Conservation (phyloP, 305 asterid species). For the Fraxinus sp. region DNA sequence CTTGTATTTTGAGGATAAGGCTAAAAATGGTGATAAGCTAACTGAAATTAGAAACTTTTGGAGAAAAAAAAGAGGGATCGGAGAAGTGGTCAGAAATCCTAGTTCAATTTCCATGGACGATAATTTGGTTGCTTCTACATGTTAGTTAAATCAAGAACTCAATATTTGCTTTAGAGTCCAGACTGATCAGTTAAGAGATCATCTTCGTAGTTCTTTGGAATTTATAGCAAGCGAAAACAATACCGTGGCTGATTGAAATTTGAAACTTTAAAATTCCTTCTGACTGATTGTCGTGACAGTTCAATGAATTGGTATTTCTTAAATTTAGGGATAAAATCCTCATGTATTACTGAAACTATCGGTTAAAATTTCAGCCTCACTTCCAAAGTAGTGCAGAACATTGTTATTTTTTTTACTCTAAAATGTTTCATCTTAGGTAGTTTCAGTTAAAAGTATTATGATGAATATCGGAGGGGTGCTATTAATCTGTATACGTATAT, state of each 20-base stretch:
- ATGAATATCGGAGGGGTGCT: neutral
- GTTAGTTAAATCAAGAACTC: neutral
- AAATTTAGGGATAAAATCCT: neutral
- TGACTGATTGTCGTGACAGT: neutral
- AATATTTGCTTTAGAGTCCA: neutral
- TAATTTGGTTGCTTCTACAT: neutral
- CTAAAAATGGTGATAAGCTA: neutral
- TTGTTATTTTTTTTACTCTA: neutral
- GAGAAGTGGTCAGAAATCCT: neutral
- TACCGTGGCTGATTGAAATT: neutral
- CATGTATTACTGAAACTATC: neutral
- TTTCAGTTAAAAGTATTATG: neutral
- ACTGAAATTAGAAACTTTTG: neutral
- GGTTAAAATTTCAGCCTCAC: neutral
- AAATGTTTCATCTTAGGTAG: neutral
- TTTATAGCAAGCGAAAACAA: neutral
- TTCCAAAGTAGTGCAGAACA: neutral
- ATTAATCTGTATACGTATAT: neutral
- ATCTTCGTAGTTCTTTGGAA: neutral
- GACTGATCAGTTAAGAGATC: neutral
- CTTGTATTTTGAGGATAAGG: neutral
- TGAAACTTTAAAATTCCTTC: neutral
- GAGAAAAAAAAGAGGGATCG: neutral
- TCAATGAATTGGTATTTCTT: neutral
- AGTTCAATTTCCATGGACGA: neutral